Base-by-base conservation (phyloP, 345 rosid genomes). In the Murraya koenigii region DNA sequence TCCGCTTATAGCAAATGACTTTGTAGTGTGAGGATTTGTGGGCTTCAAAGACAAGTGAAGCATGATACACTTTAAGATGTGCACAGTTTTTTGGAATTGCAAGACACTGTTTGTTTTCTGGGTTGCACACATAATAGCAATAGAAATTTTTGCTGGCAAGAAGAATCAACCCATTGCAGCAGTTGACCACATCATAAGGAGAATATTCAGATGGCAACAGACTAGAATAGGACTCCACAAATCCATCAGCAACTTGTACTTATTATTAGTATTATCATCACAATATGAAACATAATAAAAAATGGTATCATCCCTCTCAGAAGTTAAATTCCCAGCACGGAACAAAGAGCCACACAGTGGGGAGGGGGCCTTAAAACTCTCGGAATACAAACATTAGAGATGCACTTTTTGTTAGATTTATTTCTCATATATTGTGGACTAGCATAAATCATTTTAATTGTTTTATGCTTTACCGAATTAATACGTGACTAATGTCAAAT, bases 91-190 rank as follows among this genome's bases (percentile, higher is more conserved):
- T 33, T 0, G 72, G 72, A 33, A 65, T 26, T 1, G 47, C 64
- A 47, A 78, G 11, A 23, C 70, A 71, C 19, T 35, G 71, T 33
- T 47, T 78, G 23, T 49, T 71, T 2, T 33, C 25, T 3, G 56
- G 80, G 39, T 78, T 78, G 4, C 76, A 78, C 6, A 62, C 64
- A 63, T 47, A 78, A 69, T 33, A 78, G 11, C 58, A 26, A 13
- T 26, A 70, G 7, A 71, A 23, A 13, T 20, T 33, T 1, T 20
- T 8, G 25, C 35, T 49, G 10, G 35, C 54, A 61, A 78, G 72
- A 6, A 78, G 61, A n/a, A 78, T 39, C 49, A 78, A 62, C 20
- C 80, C 71, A 22, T 72, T 78, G 65, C 76, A 78, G 44, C 81
- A 71, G 38, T 78, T 65, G 13, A 63, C 33, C 6, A 63, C 13